Evolutionary conservation across 1,284 basidiomycete genomes (phyloP).

Genomic region (Schizophyllum amplum): DNA sequence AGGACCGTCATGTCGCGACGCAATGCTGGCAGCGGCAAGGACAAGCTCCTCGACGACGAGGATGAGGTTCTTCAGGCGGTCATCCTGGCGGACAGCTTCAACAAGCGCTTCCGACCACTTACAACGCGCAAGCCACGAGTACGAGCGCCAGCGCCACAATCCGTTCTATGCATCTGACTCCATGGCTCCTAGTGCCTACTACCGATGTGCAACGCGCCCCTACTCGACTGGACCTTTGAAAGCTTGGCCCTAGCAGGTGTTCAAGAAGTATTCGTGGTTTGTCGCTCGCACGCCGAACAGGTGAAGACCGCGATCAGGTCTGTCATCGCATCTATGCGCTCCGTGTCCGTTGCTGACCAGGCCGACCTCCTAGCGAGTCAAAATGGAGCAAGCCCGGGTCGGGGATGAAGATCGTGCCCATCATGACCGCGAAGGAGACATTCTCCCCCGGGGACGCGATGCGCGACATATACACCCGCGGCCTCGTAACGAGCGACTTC

Average conservation of each 20-base stretch:
- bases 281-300: constrained; percentile 78
- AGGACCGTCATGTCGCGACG: neutral
- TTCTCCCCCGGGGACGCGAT: constrained; percentile 93
- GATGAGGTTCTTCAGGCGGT: constrained; percentile 87
- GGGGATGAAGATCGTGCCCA: constrained; percentile 80
- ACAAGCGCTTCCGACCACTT: constrained; percentile 85
- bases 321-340: constrained; percentile 21
- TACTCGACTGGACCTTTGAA: constrained; percentile 96
- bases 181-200: constrained; percentile 66
- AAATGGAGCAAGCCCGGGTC: constrained; percentile 73
- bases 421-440: constrained; percentile 82
- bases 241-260: constrained; percentile 88
- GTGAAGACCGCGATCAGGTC: constrained; percentile 78
- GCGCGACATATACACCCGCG: constrained; percentile 91
- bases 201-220: constrained; percentile 88
- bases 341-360: constrained; percentile 3
- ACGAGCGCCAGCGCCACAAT: constrained; percentile 20
- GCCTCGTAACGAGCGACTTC: constrained; percentile 89
- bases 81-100: constrained; percentile 92
- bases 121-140: constrained; percentile 79
- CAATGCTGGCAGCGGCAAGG: constrained; percentile 47
- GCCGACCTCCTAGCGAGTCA: constrained; percentile 43
- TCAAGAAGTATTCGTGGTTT: constrained; percentile 93
- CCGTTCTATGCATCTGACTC: constrained; percentile 10
- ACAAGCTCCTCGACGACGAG: constrained; percentile 57